Base-by-base conservation (phyloP, 352 stramenopile species). In the Phytophthora melonis region DNA sequence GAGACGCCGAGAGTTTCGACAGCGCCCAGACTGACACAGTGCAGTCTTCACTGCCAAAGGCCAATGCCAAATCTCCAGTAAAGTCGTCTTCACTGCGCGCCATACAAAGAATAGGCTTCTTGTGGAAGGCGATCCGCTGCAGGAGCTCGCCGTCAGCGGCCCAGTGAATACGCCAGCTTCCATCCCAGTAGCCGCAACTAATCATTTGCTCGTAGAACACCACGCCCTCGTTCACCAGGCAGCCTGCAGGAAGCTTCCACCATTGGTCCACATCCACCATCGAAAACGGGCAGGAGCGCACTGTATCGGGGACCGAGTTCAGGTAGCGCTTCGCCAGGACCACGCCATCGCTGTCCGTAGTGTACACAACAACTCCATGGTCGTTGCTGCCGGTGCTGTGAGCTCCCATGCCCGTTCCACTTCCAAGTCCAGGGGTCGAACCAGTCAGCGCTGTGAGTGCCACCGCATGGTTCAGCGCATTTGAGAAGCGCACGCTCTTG, bases 191-290 rank as follows among this genome's bases (percentile, higher is more conserved):
- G 8, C 89, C 89, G 63, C 87, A 96, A 74, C 89, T 96, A 65
- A 96, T 94, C 89, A 96, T 96, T 59, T 96, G 89, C 72, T 96
- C 89, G 66, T 96, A 96, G 57, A 94, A 96, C 45, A 96, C 89
- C 14, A 96, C 86, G 39, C 89, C 88, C 68, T 94, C 87, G 54
- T 79, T 87, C 41, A 92, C 87, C 10, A 93, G 73, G 21, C 87
- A 94, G 14, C 88, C 88, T 6, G 82, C 76, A 19, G 89, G 89
- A 21, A 96, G 79, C 53, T 93, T 92, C 89, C 89, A 96, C 89
- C 89, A 96, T 69, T 96, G 89, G 27, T 96, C 89, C 18, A 96
- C 86, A 65, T 96, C 87, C 32, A 90, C 83, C 54, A 96, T 82
- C 18, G 86, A 89, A 68, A 96, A 94, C 8, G 89, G 89, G 25